These are phyloP conservation scores for Mortierella sp. DNA, from an alignment of 371 early-diverging fungal genomes.

Conservation along the genomic window DNA sequence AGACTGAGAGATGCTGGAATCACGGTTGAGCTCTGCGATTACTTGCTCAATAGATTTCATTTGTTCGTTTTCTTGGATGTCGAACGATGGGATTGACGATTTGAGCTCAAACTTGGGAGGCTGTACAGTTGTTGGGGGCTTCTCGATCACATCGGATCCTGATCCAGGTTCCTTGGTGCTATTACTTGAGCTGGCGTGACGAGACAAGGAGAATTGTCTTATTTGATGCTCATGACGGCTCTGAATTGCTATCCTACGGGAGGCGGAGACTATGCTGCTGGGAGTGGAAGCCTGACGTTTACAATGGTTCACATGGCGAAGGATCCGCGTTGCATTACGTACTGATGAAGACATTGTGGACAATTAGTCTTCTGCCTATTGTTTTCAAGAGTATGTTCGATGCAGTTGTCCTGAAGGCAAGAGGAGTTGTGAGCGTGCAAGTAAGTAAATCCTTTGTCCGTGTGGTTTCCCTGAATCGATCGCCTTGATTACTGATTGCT, in stretches of 20 bases:
- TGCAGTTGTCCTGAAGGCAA: too few species aligned
- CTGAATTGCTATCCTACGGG: neutral
- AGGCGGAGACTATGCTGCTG: neutral
- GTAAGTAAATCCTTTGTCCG: neutral
- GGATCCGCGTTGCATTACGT: slow-evolving; percentile 13
- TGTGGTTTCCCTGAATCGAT: neutral
- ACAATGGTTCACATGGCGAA: neutral
- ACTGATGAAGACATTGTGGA: slow-evolving; percentile 13
- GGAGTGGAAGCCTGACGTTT: neutral
- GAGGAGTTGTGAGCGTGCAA: too few species aligned
- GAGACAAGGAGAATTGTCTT: slow-evolving; percentile 4
- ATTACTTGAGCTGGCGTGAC: neutral
- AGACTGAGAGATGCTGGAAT: slow-evolving; percentile 4
- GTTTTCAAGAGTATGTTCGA: neutral
- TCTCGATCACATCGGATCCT: slow-evolving; percentile 8
- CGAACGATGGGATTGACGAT: neutral
- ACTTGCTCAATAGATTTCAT: slow-evolving; percentile 41
- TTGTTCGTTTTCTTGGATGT: slow-evolving; percentile 17
- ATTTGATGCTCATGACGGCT: neutral
- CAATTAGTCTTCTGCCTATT: neutral
- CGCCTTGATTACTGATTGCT: neutral
- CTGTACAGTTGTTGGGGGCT: slow-evolving; percentile 28
- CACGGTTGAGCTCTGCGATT: slow-evolving; percentile 31
- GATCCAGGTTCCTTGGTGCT: neutral
- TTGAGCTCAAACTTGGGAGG: slow-evolving; percentile 8